Evolutionary conservation across 148 eudicot genomes (phyloP).

Genomic region (Drosera capensis): DNA sequence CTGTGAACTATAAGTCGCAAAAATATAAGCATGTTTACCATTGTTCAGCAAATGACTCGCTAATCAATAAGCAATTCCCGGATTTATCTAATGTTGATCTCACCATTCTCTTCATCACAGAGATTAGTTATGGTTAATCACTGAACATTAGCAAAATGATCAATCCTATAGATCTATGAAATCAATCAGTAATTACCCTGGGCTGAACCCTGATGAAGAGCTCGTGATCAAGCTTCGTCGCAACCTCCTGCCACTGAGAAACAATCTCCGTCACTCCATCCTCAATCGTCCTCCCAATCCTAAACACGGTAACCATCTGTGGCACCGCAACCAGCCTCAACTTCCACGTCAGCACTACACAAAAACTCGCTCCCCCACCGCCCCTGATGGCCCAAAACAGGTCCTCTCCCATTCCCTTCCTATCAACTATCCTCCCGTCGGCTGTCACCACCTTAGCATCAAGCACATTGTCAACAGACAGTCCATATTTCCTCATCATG

Average conservation of each 20-base stretch:
- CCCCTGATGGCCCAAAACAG: constrained; percentile 18
- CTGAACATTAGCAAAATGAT: too few relatives aligned
- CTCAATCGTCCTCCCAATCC: constrained; percentile 5
- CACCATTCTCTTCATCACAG: too few relatives aligned
- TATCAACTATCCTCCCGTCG: constrained; percentile 10
- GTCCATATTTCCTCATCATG: constrained; percentile 21
- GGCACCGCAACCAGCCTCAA: constrained; percentile 16
- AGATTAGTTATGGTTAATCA: background rate
- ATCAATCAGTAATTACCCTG: background rate
- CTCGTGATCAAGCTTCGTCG: constrained; percentile 3
- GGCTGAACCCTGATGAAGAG: constrained; percentile 19
- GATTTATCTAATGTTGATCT: too few relatives aligned
- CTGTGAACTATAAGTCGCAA: too few relatives aligned
- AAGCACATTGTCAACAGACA: constrained; percentile 17
- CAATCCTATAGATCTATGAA: background rate
- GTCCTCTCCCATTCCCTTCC: constrained; percentile 17
- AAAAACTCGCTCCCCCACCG: constrained; percentile 19
- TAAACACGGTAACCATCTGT: constrained; percentile 8
- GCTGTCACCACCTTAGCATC: constrained; percentile 13
- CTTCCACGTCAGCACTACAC: constrained; percentile 14
- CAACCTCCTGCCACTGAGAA: constrained; percentile 19
- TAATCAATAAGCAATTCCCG: too few relatives aligned
- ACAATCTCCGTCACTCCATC: constrained; percentile 14
- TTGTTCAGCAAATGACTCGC: too few relatives aligned
- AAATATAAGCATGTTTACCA: too few relatives aligned